Evolutionary conservation across 768 basidiomycete species (phyloP).

Genomic region (Psilocybe cubensis): DNA sequence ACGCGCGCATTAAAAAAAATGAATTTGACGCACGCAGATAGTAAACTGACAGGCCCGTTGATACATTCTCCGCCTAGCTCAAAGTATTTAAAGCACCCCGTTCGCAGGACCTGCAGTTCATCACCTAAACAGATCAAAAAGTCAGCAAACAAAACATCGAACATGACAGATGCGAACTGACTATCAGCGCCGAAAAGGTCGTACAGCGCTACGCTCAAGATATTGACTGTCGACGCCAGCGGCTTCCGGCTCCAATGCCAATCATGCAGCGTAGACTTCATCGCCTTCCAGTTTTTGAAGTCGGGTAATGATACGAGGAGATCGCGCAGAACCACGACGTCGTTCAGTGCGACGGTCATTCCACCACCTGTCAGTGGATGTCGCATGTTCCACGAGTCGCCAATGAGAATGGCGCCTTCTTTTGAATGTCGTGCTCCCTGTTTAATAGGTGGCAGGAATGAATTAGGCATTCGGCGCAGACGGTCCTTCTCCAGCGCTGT

Average conservation of each 20-base stretch:
- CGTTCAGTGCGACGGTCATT: constrained; percentile 94
- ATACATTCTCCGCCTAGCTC: constrained; percentile 90
- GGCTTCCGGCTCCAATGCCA: constrained; percentile 93
- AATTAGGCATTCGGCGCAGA: constrained; percentile 93
- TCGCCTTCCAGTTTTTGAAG: constrained; percentile 51
- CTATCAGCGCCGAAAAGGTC: constrained; percentile 95
- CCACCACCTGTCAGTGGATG: constrained; percentile 98
- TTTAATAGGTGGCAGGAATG: constrained; percentile 81
- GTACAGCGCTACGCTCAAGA: constrained; percentile 91
- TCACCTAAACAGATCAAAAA: constrained; percentile 51
- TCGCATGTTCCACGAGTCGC: constrained; percentile 99
- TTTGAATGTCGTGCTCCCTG: constrained; percentile 59
- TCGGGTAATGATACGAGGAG: constrained; percentile 54
- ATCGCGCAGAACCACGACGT: constrained; percentile 74
- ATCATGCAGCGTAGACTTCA: constrained; percentile 55
- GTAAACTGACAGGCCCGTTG: constrained; percentile 85
- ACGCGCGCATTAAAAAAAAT: background rate
- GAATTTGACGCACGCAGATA: constrained; percentile 79
- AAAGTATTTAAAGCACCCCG: constrained; percentile 97
- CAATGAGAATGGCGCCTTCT: constrained; percentile 81
- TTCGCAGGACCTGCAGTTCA: constrained; percentile 62
- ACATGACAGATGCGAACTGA: constrained; percentile 38
- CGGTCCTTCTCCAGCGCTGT: constrained; percentile 78
- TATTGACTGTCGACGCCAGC: constrained; percentile 86
- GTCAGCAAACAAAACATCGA: no score